Evolutionary conservation across 2,329 filamentous ascomycete genomes (phyloP).

Genomic region (Trichoderma asperellum): DNA sequence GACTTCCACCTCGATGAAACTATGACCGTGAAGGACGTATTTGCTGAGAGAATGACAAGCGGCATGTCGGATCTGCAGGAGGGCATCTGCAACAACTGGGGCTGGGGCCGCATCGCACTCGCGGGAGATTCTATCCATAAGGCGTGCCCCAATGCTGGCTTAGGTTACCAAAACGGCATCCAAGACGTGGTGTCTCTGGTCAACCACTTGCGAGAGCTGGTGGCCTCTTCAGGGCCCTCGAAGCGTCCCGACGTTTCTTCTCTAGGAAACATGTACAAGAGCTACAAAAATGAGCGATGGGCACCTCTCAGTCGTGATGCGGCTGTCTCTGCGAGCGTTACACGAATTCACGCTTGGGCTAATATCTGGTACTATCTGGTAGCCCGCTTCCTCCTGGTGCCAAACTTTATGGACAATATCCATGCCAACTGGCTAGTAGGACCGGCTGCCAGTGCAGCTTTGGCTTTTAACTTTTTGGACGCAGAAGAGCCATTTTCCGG

Average conservation of each 20-base stretch:
- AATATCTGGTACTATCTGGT: slow-evolving; percentile 35
- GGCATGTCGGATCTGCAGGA: slow-evolving; percentile 45
- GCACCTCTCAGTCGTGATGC: slow-evolving; percentile 31
- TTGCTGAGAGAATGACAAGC: slow-evolving; percentile 32
- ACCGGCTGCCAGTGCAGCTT: not conserved
- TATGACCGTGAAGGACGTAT: slow-evolving; percentile 41
- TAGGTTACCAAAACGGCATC: slow-evolving; percentile 44
- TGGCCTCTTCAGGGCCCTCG: not conserved
- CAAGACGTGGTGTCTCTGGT: slow-evolving; percentile 39
- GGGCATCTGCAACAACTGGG: slow-evolving; percentile 44
- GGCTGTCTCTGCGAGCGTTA: slow-evolving; percentile 19
- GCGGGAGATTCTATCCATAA: slow-evolving; percentile 46
- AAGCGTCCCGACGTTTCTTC: not conserved
- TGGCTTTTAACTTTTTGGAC: slow-evolving; percentile 11
- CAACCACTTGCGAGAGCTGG: slow-evolving; percentile 35
- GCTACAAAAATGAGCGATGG: slow-evolving; percentile 31
- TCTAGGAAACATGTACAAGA: slow-evolving; percentile 31
- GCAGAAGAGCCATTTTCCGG: slow-evolving; percentile 12
- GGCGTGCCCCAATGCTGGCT: slow-evolving; percentile 43
- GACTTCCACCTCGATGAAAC: slow-evolving; percentile 33
- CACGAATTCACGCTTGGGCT: slow-evolving; percentile 37
- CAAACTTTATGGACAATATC: not conserved
- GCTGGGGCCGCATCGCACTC: slow-evolving; percentile 42
- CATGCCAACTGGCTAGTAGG: not conserved
- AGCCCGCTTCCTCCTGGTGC: slow-evolving; percentile 31